A percentile compares a stretch with the other conserved stretches of the same genome.
phyloP scores from a whole-genome alignment of 23 red algal genomes.

The Agarophyton chilense region DNA sequence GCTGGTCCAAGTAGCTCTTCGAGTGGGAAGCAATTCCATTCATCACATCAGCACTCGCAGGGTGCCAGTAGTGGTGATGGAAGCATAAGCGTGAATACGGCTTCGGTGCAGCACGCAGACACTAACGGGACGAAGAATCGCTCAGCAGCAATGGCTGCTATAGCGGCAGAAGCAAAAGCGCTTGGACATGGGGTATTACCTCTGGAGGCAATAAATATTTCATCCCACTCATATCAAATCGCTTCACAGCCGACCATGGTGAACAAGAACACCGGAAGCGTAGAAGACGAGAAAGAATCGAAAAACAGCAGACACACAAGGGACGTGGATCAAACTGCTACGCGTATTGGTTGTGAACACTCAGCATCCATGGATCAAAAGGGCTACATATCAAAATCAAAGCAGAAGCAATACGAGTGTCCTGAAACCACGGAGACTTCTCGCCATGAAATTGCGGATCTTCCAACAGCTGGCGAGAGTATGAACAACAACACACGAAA shows the following conservation, averaged over 20 bases:
- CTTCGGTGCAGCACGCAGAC: background rate
- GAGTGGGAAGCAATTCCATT: constrained; percentile 38
- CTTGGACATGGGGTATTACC: constrained; percentile 35
- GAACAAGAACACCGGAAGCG: background rate
- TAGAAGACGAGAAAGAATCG: background rate
- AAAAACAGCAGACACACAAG: background rate
- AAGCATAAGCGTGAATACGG: constrained; percentile 30
- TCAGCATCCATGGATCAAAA: background rate
- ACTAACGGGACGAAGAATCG: background rate
- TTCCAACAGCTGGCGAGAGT: background rate
- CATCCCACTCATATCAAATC: background rate
- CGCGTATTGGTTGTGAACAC: background rate
- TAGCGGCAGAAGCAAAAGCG: constrained; percentile 50
- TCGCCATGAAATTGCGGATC: background rate
- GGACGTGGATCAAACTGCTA: background rate
- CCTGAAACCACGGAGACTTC: background rate
- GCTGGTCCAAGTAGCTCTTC: constrained; percentile 46
- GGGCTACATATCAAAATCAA: background rate
- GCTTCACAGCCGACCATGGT: background rate
- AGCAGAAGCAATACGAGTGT: background rate
- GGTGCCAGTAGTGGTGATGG: constrained; percentile 42
- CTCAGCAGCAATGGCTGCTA: constrained; percentile 48
- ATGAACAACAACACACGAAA: background rate
- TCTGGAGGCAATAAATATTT: background rate
- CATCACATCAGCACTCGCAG: constrained; percentile 2